Evolutionary conservation across 371 early-diverging fungal species (phyloP).

Genomic region (Syncephalastrum monosporum): DNA sequence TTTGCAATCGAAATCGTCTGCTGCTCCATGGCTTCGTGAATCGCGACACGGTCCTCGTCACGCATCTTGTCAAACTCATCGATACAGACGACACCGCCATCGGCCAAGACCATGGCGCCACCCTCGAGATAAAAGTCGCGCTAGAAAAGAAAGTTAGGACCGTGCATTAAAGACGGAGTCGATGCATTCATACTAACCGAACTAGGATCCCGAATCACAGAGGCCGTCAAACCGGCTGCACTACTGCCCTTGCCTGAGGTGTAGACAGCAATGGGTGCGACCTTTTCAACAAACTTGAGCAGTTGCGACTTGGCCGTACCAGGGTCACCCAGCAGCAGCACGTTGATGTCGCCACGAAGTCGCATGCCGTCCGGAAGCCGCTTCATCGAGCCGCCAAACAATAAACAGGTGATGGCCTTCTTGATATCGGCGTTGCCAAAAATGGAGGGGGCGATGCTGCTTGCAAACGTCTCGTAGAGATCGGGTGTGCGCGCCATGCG

Average conservation of each 20-base stretch:
- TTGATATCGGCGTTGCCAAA: slow-evolving; percentile 98
- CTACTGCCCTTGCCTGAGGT: slow-evolving; percentile 98
- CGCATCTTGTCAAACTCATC: slow-evolving; percentile 99
- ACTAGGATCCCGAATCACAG: slow-evolving; percentile 90
- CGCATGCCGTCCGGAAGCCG: slow-evolving; percentile 95
- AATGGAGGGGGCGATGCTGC: slow-evolving; percentile 96
- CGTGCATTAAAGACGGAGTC: not conserved
- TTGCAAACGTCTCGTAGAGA: slow-evolving; percentile 86
- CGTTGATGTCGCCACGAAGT: slow-evolving; percentile 99
- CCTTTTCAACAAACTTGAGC: slow-evolving; percentile 98
- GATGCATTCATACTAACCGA: slow-evolving; percentile 53
- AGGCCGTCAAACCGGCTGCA: slow-evolving; percentile 99
- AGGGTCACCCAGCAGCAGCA: slow-evolving; percentile 99
- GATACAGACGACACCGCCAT: slow-evolving; percentile 99
- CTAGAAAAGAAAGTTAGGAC: slow-evolving; percentile 23
- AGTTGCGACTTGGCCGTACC: slow-evolving; percentile 99
- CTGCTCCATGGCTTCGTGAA: slow-evolving; percentile 99
- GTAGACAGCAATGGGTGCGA: slow-evolving; percentile 96
- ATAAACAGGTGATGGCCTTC: slow-evolving; percentile 94
- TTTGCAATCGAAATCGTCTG: slow-evolving; percentile 99
- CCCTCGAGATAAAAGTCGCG: slow-evolving; percentile 99
- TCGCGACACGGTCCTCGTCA: slow-evolving; percentile 99
- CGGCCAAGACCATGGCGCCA: slow-evolving; percentile 99
- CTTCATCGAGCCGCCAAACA: slow-evolving; percentile 98
- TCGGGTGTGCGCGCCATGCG: slow-evolving; percentile 85